A percentile compares a stretch with the other conserved stretches of the same genome.
These are phyloP conservation scores for Neoascochyta sp. DNA, from an alignment of 2,329 filamentous ascomycete species.

Conservation along the genomic window DNA sequence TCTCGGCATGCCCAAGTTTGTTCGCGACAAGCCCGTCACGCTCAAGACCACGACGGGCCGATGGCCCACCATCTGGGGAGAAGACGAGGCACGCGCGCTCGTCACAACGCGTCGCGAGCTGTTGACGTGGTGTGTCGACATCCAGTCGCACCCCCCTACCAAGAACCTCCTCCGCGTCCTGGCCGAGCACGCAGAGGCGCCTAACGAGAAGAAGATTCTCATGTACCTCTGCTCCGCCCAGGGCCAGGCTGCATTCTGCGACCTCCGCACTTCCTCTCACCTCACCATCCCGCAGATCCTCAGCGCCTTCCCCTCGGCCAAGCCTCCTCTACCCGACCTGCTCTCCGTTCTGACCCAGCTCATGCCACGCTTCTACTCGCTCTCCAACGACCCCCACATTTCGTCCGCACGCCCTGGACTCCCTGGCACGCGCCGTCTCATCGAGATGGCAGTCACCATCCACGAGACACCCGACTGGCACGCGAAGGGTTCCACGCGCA, in stretches of 20 bases:
- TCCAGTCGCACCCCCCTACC: constrained; percentile 87
- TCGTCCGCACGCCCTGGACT: constrained; percentile 65
- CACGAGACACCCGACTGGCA: constrained; percentile 83
- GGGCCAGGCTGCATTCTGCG: constrained; percentile 88
- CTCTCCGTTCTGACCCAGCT: constrained; percentile 77
- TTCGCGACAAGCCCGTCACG: constrained; percentile 78
- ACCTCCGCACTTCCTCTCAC: constrained; percentile 81
- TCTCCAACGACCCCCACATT: constrained; percentile 92
- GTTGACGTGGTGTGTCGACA: constrained; percentile 92
- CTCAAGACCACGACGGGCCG: constrained; percentile 76
- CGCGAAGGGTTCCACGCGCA: constrained; percentile 57
- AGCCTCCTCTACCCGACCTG: constrained; percentile 79
- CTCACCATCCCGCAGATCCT: constrained; percentile 83
- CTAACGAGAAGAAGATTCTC: constrained; percentile 84
- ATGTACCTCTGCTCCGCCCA: constrained; percentile 82
- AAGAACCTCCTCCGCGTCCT: constrained; percentile 82
- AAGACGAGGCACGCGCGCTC: constrained; percentile 79
- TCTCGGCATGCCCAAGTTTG: constrained; percentile 73
- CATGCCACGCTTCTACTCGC: constrained; percentile 97
- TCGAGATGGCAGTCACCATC: constrained; percentile 95
- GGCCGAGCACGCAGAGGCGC: constrained; percentile 75
- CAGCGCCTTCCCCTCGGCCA: constrained; percentile 84
- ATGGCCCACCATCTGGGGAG: constrained; percentile 98
- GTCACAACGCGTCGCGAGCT: constrained; percentile 85
- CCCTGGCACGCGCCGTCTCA: constrained; percentile 66